Percentiles rank a stretch among this genome's conserved stretches.
These are phyloP conservation scores for Diaporthe amygdali DNA, from an alignment of 2,329 filamentous ascomycete genomes.

Conservation along the genomic window DNA sequence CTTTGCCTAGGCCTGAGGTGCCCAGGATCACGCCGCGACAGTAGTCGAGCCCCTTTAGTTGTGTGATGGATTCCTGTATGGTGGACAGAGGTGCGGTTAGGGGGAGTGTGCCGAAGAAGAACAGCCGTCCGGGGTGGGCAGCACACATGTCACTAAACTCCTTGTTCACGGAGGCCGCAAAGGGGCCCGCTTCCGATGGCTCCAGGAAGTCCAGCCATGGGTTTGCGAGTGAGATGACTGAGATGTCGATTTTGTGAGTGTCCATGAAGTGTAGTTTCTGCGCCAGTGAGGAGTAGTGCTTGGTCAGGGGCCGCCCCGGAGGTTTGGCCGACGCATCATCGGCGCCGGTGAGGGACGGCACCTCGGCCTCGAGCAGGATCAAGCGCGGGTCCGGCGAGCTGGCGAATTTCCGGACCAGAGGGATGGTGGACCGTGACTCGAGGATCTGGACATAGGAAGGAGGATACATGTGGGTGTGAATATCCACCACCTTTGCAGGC, in stretches of 20 bases:
- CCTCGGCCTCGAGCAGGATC: constrained; percentile 56
- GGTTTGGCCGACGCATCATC: constrained; percentile 61
- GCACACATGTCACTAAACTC: constrained; percentile 78
- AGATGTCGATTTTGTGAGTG: constrained; percentile 79
- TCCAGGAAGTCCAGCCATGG: constrained; percentile 90
- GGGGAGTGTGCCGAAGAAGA: constrained; percentile 83
- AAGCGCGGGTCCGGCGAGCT: constrained; percentile 59
- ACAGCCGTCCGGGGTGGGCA: constrained; percentile 70
- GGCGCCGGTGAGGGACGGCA: constrained; percentile 36
- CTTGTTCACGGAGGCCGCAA: constrained; percentile 74
- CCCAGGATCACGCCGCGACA: constrained; percentile 89
- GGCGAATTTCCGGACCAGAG: constrained; percentile 72
- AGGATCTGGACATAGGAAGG: constrained; percentile 67
- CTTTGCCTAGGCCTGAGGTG: constrained; percentile 78
- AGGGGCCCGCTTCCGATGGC: constrained; percentile 62
- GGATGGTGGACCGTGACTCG: constrained; percentile 65
- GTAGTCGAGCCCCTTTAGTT: constrained; percentile 66
- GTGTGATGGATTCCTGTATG: constrained; percentile 68
- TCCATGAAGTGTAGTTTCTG: constrained; percentile 91
- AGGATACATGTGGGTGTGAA: constrained; percentile 75
- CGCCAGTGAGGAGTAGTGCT: constrained; percentile 80
- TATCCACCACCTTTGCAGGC: constrained; percentile 58
- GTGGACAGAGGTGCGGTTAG: constrained; percentile 69
- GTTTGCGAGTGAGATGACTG: constrained; percentile 88
- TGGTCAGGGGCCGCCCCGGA: constrained; percentile 81